Evolutionary conservation across 306 rosid genomes (phyloP), one percentile per base, ranked within the genome.

Genomic region (Spatholobus suberectus): DNA sequence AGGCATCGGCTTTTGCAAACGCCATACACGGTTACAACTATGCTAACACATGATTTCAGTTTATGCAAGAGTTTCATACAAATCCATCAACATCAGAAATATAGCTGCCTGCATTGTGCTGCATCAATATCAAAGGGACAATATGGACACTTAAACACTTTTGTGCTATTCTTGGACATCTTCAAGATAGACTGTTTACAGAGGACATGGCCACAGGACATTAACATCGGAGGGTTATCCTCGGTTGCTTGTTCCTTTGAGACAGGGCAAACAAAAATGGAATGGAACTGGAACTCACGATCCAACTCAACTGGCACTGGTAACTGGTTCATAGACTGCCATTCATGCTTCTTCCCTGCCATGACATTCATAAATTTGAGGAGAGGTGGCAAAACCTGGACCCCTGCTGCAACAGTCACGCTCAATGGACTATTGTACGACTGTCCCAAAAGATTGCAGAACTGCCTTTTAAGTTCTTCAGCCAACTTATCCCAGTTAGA

Each of bases 231-330:
- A 17, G 98, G 97, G 82, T 96, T 96, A 51, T 96, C 97, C 1
- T 91, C 98, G 0, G 94, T 91, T 3, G 99, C 86, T 82, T 91
- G 94, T 85, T 93, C 98, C 89, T 93, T 96, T 4, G 99, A 93
- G 72, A 96, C 99, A 0, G 99, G 99, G 73, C 99, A 96, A 38
- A 96, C 98, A 85, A 96, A 96, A 61, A 94, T 72, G 40, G 99
- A 94, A 89, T 94, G 99, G 88, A 92, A 96, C 85, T 96, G 99
- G 79, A 92, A 92, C 79, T 94, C 92, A 8, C 73, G 65, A 59
- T 86, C 96, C 82, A 96, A 82, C 89, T 93, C 96, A 37, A 96
- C 94, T 0, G 95, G 98, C 40, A 93, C 90, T 0, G 98, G 97
- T 84, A 96, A 83, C 75, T 92, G 94, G 90, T 88, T 90, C 94